Evolutionary conservation across 2,329 filamentous ascomycete species (phyloP).

Genomic region (Alternaria triticimaculans): DNA sequence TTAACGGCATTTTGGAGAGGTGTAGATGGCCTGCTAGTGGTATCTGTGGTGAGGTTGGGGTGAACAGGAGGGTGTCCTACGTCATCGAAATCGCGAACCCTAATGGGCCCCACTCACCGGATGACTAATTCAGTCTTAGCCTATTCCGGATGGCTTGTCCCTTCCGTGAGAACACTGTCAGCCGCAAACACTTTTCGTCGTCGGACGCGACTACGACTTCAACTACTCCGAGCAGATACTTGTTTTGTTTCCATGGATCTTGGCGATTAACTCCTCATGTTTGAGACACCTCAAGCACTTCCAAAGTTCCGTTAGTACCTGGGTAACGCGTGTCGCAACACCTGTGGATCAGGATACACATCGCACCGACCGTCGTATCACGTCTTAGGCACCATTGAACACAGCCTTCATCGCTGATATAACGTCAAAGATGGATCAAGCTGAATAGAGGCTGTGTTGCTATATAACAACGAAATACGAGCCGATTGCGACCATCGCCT

Average conservation of each 20-base stretch:
- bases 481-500: background rate
- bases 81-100: background rate
- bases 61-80: background rate
- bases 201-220: background rate
- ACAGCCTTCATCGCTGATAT: background rate
- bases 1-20: background rate
- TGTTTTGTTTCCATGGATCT: background rate
- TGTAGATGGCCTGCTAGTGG: background rate
- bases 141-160: background rate
- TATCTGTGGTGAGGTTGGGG: background rate
- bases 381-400: background rate
- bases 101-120: background rate
- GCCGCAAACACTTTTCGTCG: background rate
- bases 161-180: background rate
- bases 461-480: background rate
- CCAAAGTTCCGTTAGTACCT: background rate
- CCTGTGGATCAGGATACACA: background rate
- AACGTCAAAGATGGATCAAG: background rate
- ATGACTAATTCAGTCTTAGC: background rate
- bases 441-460: background rate
- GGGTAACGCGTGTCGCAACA: background rate
- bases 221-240: background rate
- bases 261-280: background rate
- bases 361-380: background rate
- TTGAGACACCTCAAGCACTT: background rate